Base-by-base conservation (phyloP, 225 moss, liverwort and hornwort genomes). In the Marchantia paleacea region DNA sequence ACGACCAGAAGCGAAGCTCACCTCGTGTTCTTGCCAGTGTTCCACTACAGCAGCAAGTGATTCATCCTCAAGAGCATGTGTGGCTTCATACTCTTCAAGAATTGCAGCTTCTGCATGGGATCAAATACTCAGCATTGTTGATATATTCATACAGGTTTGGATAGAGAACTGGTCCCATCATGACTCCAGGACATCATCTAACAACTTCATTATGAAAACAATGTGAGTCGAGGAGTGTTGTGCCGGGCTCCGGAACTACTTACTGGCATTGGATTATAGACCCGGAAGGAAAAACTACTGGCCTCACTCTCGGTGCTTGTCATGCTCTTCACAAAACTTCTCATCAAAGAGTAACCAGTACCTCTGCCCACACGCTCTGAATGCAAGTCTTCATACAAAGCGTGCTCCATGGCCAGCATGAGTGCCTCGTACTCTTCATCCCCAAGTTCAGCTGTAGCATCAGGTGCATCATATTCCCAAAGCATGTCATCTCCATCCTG, bases 401-500 rank as follows among this genome's bases (percentile, higher is more conserved):
- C 85, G 62, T 90, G 90, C 80, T 95, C 99, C 99, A 99, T 99
- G 13, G 89, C 95, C 62, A 91, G 31, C 94, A 99, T 92, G 49
- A 99, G 94, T 62, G 90, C 92, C 58, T 92, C 81, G 70, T 99
- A 99, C 63, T 95, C 95, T 80, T 90, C 90, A 81, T 92, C 79
- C 8, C 82, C 89, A 74, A 95, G 92, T 81, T 91, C 95, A 12
- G 84, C 75, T 54, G 90, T 89, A 63, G 84, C 75, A 64, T 88
- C 91, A 51, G 88, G 86, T 74, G 89, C 80, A 73, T 99, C 94
- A 76, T 99, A 91, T 39, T 92, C 87, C 99, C 99, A 99, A 64
- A 99, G 86, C 91, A 92, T 95, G 69, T 99, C 95, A 58, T 92
- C 86, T 39, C 29, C 84, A 66, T 83, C 86, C 15, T 81, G 75